Base-by-base conservation (phyloP, 345 rosid species). In the Physaria fendleri region DNA sequence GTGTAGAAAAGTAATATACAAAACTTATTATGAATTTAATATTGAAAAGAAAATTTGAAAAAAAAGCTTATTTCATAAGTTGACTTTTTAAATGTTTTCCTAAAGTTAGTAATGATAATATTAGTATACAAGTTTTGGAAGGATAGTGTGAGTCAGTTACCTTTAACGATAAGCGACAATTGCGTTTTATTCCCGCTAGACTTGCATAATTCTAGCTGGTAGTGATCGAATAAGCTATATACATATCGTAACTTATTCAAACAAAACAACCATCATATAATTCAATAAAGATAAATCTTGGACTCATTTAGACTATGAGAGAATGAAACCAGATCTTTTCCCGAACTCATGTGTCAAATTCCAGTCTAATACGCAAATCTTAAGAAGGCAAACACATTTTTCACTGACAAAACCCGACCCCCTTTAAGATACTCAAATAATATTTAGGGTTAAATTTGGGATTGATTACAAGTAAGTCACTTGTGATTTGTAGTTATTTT, bases 81-180 rank as follows among this genome's bases (percentile, higher is more conserved):
- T n/a, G n/a, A n/a, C n/a, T n/a, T n/a, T n/a, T n/a, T n/a, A n/a
- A n/a, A n/a, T n/a, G n/a, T n/a, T n/a, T n/a, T n/a, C n/a, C n/a
- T n/a, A n/a, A n/a, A n/a, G n/a, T n/a, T n/a, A n/a, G n/a, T n/a
- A n/a, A n/a, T n/a, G n/a, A n/a, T n/a, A n/a, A n/a, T n/a, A n/a
- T n/a, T n/a, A n/a, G n/a, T n/a, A n/a, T n/a, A n/a, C n/a, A n/a
- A n/a, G n/a, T n/a, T n/a, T n/a, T n/a, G n/a, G n/a, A n/a, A n/a
- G n/a, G n/a, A n/a, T n/a, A n/a, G n/a, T n/a, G n/a, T n/a, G n/a
- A n/a, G n/a, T n/a, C n/a, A 25, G 64, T 25, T 21, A 82, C 99
- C 99, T 87, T 93, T 93, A 57, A 93, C 96, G 64, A 93, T 77
- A 49, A 89, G 87, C 11, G 99, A 97, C 72, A 87, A 52, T 38